Percentiles rank a stretch among this genome's conserved stretches.
These are phyloP conservation scores for Daphne laureola DNA, from an alignment of 441 rosid species.

Conservation along the genomic window DNA sequence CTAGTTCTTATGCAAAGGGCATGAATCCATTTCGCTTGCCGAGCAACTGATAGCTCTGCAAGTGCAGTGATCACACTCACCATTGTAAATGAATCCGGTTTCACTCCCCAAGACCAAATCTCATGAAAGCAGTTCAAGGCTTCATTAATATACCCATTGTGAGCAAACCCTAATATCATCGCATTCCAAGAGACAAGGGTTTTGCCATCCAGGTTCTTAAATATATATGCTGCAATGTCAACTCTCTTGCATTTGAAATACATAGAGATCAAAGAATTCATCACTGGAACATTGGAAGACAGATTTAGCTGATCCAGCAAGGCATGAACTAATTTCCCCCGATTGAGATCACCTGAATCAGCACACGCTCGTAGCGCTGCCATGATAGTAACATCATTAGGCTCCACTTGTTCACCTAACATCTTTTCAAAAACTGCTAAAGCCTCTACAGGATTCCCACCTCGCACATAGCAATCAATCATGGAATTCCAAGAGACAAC, in stretches of 20 bases:
- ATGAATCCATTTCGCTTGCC: conserved; percentile 67
- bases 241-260: conserved; percentile 57
- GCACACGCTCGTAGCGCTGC: conserved; percentile 77
- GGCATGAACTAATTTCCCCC: conserved; percentile 57
- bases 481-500: conserved; percentile 70
- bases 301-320: conserved; percentile 41
- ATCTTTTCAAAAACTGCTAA: conserved; percentile 43
- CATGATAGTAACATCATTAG: conserved; percentile 78
- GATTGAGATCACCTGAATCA: conserved; percentile 62
- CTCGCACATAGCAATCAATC: conserved; percentile 54
- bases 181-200: conserved; percentile 73
- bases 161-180: conserved; percentile 64
- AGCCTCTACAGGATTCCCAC: conserved; percentile 45
- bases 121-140: conserved; percentile 44
- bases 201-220: conserved; percentile 31
- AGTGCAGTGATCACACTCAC: conserved; percentile 64
- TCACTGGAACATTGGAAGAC: conserved; percentile 43
- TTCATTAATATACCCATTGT: conserved; percentile 41
- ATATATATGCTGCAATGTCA: conserved; percentile 43
- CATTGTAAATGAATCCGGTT: conserved; percentile 57
- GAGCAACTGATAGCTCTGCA: conserved; percentile 49
- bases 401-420: conserved; percentile 69
- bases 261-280: conserved; percentile 68
- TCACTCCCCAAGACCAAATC: conserved; percentile 30
- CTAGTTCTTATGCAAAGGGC: conserved; percentile 38